Conservation (phyloP, 495 filamentous ascomycete genomes). For the Penicillium ucsense region DNA sequence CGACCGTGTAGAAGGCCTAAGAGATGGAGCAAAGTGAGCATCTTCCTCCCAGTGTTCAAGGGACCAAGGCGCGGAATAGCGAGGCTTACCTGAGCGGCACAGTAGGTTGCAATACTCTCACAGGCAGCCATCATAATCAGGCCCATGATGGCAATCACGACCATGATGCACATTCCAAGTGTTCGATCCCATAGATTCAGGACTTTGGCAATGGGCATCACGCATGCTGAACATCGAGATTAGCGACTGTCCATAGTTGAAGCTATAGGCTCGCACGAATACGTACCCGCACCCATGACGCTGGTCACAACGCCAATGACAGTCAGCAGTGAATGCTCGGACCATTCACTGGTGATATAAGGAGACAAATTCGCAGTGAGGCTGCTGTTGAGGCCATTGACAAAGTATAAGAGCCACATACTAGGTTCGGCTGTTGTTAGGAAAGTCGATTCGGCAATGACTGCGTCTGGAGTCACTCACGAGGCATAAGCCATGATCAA, state of each 20-base stretch:
- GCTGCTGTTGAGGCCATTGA: conserved; percentile 10
- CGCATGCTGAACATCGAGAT: conserved; percentile 18
- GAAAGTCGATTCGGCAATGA: not conserved
- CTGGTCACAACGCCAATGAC: conserved; percentile 23
- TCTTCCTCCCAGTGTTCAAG: too few relatives aligned
- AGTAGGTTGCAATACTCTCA: conserved; percentile 34
- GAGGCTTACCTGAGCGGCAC: conserved; percentile 32
- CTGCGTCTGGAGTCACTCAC: conserved; percentile 1
- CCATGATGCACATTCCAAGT: conserved; percentile 38
- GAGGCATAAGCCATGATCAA: conserved; percentile 14
- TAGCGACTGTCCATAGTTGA: not conserved
- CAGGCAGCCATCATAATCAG: conserved; percentile 42
- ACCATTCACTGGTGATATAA: conserved; percentile 22
- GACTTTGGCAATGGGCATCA: conserved; percentile 58
- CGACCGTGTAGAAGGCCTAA: conserved; percentile 41
- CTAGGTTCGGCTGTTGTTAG: not conserved
- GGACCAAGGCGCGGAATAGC: too few relatives aligned
- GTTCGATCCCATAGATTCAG: conserved; percentile 55
- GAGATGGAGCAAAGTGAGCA: not conserved
- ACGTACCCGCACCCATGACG: conserved; percentile 41
- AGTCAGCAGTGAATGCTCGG: conserved; percentile 21
- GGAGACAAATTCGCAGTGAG: conserved; percentile 11
- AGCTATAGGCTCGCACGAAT: too few relatives aligned
- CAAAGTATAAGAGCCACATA: conserved; percentile 22
- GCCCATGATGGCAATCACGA: conserved; percentile 27